Evolutionary conservation across 2,329 filamentous ascomycete genomes (phyloP).

Genomic region (Nothomitra cinnamomea): DNA sequence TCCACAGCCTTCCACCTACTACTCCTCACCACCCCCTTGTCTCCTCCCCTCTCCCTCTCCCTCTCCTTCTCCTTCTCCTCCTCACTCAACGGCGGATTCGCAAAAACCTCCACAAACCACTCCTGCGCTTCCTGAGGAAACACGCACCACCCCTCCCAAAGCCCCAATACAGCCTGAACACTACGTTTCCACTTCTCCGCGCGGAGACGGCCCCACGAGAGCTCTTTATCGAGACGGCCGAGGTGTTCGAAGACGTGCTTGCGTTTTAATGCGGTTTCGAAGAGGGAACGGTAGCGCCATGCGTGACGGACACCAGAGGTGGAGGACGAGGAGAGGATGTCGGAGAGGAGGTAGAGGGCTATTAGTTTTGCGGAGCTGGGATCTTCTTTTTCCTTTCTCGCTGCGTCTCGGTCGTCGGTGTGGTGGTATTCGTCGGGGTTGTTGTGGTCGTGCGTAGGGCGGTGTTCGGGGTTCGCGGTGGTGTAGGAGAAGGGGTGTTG

Average conservation of each 20-base stretch:
- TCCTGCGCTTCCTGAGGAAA: slow-evolving; percentile 63
- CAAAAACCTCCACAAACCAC: slow-evolving; percentile 51
- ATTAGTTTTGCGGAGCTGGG: slow-evolving; percentile 59
- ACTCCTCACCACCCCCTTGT: slow-evolving; percentile 12
- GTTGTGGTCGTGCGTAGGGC: no score
- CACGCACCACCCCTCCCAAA: slow-evolving; percentile 49
- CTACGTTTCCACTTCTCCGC: slow-evolving; percentile 75
- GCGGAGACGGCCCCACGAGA: slow-evolving; percentile 64
- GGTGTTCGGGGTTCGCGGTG: slow-evolving; percentile 43
- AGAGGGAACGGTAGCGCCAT: slow-evolving; percentile 71
- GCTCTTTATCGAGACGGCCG: slow-evolving; percentile 52
- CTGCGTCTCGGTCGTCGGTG: slow-evolving; percentile 18
- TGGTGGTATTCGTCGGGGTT: slow-evolving; percentile 11
- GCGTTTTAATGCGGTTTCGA: slow-evolving; percentile 53
- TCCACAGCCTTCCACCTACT: slow-evolving; percentile 30
- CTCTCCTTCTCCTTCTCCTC: slow-evolving; percentile 25
- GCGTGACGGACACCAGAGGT: slow-evolving; percentile 66
- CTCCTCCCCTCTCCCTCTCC: slow-evolving; percentile 26
- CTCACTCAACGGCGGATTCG: slow-evolving; percentile 42
- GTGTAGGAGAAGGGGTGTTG: slow-evolving; percentile 58
- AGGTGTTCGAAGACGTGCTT: slow-evolving; percentile 59
- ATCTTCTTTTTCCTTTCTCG: slow-evolving; percentile 37
- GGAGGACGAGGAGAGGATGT: slow-evolving; percentile 62
- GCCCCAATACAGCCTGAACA: slow-evolving; percentile 46
- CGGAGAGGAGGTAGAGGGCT: slow-evolving; percentile 62